Conservation (phyloP, 2,329 filamentous ascomycete genomes). For the Fusarium agapanthi region DNA sequence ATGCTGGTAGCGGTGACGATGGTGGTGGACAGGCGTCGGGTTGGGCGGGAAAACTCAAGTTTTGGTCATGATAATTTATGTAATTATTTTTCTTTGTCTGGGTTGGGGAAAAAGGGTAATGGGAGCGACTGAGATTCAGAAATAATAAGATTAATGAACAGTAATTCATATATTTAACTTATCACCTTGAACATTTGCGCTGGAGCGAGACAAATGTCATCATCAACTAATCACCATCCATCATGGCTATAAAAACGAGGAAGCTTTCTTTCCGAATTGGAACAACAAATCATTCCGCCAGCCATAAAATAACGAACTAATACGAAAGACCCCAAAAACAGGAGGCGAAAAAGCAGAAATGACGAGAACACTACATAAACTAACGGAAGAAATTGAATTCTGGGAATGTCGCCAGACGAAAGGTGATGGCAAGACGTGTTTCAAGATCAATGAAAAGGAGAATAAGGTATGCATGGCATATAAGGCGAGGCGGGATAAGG, state of each 20-base stretch:
- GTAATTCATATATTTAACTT: too few relatives aligned
- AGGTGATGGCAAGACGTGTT: background rate
- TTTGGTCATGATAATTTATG: slow-evolving; percentile 8
- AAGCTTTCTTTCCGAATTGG: accelerated
- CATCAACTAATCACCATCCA: background rate
- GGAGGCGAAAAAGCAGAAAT: background rate
- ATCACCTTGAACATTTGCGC: background rate
- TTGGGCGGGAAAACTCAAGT: slow-evolving; percentile 6
- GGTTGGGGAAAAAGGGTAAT: background rate
- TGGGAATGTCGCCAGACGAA: background rate
- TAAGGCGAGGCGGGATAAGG: background rate
- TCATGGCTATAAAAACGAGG: background rate
- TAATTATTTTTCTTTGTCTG: background rate
- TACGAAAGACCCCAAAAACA: accelerated
- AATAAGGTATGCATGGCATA: background rate
- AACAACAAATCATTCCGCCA: too few relatives aligned
- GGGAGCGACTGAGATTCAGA: background rate
- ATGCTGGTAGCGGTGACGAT: background rate
- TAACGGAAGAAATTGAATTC: background rate
- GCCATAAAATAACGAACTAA: accelerated
- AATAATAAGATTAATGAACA: background rate
- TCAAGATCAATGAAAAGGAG: background rate
- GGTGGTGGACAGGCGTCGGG: background rate
- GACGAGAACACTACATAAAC: background rate
- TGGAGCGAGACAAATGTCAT: accelerated